Conservation (phyloP, 768 basidiomycete species). For the Trametopsis cervina region DNA sequence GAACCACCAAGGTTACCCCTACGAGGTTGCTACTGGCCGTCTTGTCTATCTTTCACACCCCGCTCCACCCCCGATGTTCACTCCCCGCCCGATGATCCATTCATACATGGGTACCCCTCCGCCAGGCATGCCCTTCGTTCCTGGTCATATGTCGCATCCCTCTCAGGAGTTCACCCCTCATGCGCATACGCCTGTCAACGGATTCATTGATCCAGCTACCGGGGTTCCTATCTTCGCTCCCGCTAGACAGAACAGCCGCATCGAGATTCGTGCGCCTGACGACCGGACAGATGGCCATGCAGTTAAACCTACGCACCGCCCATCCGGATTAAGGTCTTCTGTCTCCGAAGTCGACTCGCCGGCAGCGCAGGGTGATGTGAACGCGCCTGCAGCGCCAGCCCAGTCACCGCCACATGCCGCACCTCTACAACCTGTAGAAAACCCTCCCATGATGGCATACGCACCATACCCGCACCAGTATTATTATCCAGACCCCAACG, state of each 20-base stretch:
- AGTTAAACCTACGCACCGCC: slow-evolving; percentile 22
- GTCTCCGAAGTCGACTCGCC: slow-evolving; percentile 10
- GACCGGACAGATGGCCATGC: slow-evolving; percentile 25
- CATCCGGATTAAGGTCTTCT: slow-evolving; percentile 40
- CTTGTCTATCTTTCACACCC: slow-evolving; percentile 60
- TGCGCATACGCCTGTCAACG: slow-evolving; percentile 54
- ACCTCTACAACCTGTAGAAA: slow-evolving; percentile 21
- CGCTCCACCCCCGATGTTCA: slow-evolving; percentile 54
- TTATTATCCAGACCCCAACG: slow-evolving; percentile 67
- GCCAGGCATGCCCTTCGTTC: slow-evolving; percentile 42
- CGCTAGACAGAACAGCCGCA: slow-evolving; percentile 61
- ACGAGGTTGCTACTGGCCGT: slow-evolving; percentile 76
- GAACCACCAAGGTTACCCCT: slow-evolving; percentile 72
- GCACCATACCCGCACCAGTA: slow-evolving; percentile 55
- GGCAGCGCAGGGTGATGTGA: slow-evolving; percentile 9
- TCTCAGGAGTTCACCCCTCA: slow-evolving; percentile 46
- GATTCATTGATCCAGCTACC: slow-evolving; percentile 59
- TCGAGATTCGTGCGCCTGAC: slow-evolving; percentile 66
- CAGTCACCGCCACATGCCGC: slow-evolving; percentile 10
- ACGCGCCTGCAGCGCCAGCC: slow-evolving; percentile 5
- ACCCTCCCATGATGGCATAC: slow-evolving; percentile 44
- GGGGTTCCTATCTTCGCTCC: slow-evolving; percentile 69
- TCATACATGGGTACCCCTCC: slow-evolving; percentile 43
- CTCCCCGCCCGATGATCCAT: slow-evolving; percentile 59
- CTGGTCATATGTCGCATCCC: slow-evolving; percentile 57